Evolutionary conservation across 108 stramenopile species (phyloP).

Genomic region (Nitzschia sp.): DNA sequence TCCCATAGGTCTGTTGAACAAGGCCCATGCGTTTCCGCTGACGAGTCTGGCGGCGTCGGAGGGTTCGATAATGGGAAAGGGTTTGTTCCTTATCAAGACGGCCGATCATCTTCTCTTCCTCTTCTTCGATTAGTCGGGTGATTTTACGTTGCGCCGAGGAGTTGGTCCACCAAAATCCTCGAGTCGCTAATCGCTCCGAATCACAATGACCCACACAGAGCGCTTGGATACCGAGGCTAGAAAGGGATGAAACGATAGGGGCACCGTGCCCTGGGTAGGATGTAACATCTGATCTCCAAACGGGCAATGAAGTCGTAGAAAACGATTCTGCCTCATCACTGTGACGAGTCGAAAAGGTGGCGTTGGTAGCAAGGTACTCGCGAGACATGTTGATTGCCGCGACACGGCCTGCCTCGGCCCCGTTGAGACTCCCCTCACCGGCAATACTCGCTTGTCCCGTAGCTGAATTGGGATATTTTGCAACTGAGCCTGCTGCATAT

Average conservation of each 20-base stretch:
- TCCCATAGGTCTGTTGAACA: conserved; percentile 63
- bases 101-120: neutral
- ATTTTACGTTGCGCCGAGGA: conserved; percentile 53
- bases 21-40: conserved; percentile 4
- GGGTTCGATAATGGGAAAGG: neutral
- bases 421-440: conserved; percentile 65
- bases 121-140: conserved; percentile 27
- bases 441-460: conserved; percentile 78
- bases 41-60: conserved; percentile 11
- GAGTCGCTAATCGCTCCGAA: conserved; percentile 71
- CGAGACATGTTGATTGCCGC: conserved; percentile 80
- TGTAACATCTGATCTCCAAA: conserved; percentile 79
- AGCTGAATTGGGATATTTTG: conserved; percentile 67
- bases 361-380: conserved; percentile 18
- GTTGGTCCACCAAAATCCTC: conserved; percentile 90
- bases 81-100: conserved; percentile 10
- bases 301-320: conserved; percentile 58
- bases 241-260: conserved; percentile 38
- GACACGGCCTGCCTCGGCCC: conserved; percentile 62
- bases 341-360: conserved; percentile 10
- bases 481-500: conserved; percentile 82
- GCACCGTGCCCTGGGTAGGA: conserved; percentile 33
- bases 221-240: conserved; percentile 69
- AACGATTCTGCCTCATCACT: conserved; percentile 25
- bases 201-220: conserved; percentile 82